Evolutionary conservation across 805 yeast genomes (phyloP), one percentile per base, ranked within the genome.

Genomic region (Lipomyces orientalis): DNA sequence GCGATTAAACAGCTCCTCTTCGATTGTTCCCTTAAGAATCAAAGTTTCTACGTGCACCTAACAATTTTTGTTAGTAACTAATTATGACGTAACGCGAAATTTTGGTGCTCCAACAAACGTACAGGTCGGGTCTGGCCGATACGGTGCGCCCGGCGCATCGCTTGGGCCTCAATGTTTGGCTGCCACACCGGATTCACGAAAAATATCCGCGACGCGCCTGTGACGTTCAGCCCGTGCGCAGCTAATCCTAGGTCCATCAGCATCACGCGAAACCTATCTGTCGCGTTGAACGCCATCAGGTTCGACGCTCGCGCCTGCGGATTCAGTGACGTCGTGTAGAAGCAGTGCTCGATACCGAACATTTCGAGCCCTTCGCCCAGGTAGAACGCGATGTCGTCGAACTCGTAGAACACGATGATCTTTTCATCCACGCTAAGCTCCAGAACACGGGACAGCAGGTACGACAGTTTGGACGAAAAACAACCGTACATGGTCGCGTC

Each of bases 121-220:
- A 89, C 92, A 25, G 85, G 86, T n/a, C 81, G 78, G 0, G 81
- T 79, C 71, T 89, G 93, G 0, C 93, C 93, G 75, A 89, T 89
- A 76, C 93, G 83, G 77, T 89, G 93, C 0, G 92, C 89, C 79
- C 93, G 84, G 71, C 89, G 88, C 59, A 89, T 87, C 0, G 92
- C 92, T 73, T 89, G 93, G 0, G 92, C 92, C 74, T 89, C 93
- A 22, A 86, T 80, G 0, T 90, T 83, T 64, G 86, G 81, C 69
- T 83, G 85, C 93, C 92, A 89, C 1, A 89, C 88, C 0, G 92
- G 92, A 71, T 84, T 87, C n/a, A 88, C 80, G 74, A 89, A 88
- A 73, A 87, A 89, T 1, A 89, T 90, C 62, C 87, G 80, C 0
- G 91, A 87, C 2, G 93, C 93, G 0, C 88, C 82, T 22, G 87